Base-by-base conservation (phyloP, 73 alveolate genomes). In the Paraurostyla sp. region DNA sequence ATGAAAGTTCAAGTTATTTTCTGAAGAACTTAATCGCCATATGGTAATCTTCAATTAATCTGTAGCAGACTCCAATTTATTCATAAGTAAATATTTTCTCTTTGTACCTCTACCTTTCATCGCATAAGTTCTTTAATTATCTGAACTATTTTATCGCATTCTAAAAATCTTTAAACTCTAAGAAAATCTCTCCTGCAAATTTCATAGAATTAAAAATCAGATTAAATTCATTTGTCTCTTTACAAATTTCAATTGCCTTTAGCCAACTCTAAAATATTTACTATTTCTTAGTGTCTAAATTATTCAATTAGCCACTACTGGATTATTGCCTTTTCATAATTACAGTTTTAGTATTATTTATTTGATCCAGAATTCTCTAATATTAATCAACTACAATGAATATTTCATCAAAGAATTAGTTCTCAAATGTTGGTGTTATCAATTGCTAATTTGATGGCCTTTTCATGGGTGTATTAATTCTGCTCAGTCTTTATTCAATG, bases 1-100 rank as follows among this genome's bases (percentile, higher is more conserved):
- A 89, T 45, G 95, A 48, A 29, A 89, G 51, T 48, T 89, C 87
- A 0, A 89, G 80, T 54, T 80, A 20, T 58, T 89, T 89, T 45
- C 86, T 81, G 51, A 82, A 89, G 59, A 51, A 59, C 46, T 58
- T 65, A 7, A 89, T 52, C 30, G 95, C 95, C 32, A 18, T 18
- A 0, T 59, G 29, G 56, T 62, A 68, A 22, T 89, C 87, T 45
- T 89, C 87, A 18, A 62, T 60, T 29, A 82, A 46, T 33, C 87
- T 25, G 32, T 63, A 82, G 78, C 88, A 81, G 13, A 46, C 33
- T 11, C 95, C 95, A 6, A 89, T 45, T 56, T 89, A 59, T 43
- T 82, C 75, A 82, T 54, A 89, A 22, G 89, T 60, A 22, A 22
- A 57, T 32, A 89, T 81, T 43, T 89, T 80, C 54, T 63, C 87